A percentile compares a stretch with the other conserved stretches of the same genome.
Conservation (phyloP, 169 alveolate genomes). For the Cryptosporidium ubiquitum region DNA sequence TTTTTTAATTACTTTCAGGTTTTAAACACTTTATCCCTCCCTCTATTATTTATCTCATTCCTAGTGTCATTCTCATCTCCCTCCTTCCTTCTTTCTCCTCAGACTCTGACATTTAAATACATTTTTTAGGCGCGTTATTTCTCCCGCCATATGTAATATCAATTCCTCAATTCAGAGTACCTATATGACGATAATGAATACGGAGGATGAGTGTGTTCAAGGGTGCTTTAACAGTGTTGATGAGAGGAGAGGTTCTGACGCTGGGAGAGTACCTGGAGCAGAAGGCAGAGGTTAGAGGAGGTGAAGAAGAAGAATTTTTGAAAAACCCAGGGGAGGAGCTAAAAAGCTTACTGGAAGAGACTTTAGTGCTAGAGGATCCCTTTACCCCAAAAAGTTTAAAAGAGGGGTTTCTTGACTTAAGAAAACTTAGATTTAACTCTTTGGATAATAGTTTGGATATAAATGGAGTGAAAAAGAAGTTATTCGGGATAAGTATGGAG, state of each 20-base stretch:
- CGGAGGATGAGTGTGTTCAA: slow-evolving; percentile 32
- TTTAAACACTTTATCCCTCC: neutral
- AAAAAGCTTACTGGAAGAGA: neutral
- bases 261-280: slow-evolving; percentile 50
- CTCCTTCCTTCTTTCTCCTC: neutral
- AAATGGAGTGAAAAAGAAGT: neutral
- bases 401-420: neutral
- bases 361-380: slow-evolving; percentile 41
- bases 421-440: neutral
- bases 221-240: slow-evolving; percentile 12
- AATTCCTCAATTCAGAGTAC: neutral
- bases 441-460: neutral
- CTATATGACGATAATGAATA: neutral
- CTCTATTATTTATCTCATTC: neutral
- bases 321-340: neutral
- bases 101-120: neutral
- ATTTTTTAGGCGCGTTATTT: neutral
- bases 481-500: neutral
- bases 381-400: slow-evolving; percentile 5
- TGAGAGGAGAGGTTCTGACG: slow-evolving; percentile 18
- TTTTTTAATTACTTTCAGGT: no score
- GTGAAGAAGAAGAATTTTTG: neutral
- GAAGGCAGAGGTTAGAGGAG: neutral
- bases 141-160: neutral
- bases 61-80: neutral